These are phyloP conservation scores for Hibiscus mutabilis DNA, from an alignment of 345 rosid genomes.

Conservation along the genomic window DNA sequence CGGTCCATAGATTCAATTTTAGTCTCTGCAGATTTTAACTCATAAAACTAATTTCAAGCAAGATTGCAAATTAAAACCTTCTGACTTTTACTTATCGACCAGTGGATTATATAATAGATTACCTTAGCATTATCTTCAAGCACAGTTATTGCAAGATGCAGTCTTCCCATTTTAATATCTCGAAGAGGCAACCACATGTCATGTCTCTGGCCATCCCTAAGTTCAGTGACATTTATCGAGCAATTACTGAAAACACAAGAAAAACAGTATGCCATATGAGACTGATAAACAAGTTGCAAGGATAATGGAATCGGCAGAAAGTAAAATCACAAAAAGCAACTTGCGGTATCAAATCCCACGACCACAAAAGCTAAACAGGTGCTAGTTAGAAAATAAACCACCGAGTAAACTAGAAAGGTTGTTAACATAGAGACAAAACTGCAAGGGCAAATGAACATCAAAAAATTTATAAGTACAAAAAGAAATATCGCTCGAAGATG, in stretches of 20 bases:
- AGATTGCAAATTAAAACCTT: neutral
- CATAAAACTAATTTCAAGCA: neutral
- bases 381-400: neutral
- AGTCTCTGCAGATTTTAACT: neutral
- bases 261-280: neutral
- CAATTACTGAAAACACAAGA: conserved; percentile 42
- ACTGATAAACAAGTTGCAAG: neutral
- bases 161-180: conserved; percentile 70
- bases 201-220: conserved; percentile 66
- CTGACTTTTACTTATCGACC: neutral
- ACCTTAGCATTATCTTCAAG: conserved; percentile 51
- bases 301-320: neutral
- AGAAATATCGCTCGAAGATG: neutral
- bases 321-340: no score
- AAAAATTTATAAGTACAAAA: neutral
- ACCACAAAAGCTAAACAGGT: neutral
- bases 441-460: neutral
- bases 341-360: neutral
- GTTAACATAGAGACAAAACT: neutral
- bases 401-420: neutral
- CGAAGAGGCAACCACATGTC: conserved; percentile 89
- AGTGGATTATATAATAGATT: conserved; percentile 10
- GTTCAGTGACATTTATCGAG: conserved; percentile 48
- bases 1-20: conserved; percentile 13
- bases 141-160: conserved; percentile 73